Conservation (phyloP, 768 basidiomycete species). For the Lentinula lateritia region DNA sequence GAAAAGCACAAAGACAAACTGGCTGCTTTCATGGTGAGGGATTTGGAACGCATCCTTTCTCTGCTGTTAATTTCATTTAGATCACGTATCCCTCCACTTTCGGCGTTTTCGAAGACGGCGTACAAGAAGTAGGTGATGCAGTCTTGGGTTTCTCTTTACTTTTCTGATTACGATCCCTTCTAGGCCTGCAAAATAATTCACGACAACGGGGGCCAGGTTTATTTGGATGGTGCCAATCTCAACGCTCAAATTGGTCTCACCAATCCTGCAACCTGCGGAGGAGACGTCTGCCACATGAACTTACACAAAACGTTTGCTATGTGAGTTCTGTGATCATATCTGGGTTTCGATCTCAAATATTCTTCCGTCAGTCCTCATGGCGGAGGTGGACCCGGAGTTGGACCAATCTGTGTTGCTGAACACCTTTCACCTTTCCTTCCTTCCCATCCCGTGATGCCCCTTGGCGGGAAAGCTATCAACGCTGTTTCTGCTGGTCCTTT, state of each 20-base stretch:
- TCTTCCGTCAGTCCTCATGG: conserved; percentile 73
- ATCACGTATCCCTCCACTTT: conserved; percentile 98
- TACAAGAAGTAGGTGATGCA: conserved; percentile 52
- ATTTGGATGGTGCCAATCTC: conserved; percentile 94
- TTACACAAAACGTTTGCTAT: conserved; percentile 98
- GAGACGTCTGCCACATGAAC: conserved; percentile 97
- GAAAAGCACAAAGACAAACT: conserved; percentile 87
- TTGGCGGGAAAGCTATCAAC: conserved; percentile 68
- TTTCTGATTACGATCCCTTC: not conserved
- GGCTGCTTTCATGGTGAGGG: conserved; percentile 88
- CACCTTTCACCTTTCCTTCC: conserved; percentile 96
- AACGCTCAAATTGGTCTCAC: conserved; percentile 93
- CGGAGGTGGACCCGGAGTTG: conserved; percentile 93
- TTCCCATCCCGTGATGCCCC: conserved; percentile 70
- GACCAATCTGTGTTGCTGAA: conserved; percentile 90
- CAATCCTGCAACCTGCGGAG: conserved; percentile 91
- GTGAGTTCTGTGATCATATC: conserved; percentile 33
- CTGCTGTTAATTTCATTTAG: conserved; percentile 28
- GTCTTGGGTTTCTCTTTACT: not conserved
- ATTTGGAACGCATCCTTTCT: not conserved
- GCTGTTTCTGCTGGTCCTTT: conserved; percentile 91
- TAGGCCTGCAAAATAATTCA: conserved; percentile 93
- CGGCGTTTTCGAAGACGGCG: conserved; percentile 94
- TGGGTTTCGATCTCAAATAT: not conserved
- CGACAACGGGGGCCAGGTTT: conserved; percentile 93